A percentile compares a stretch with the other conserved stretches of the same genome.
Evolutionary conservation across 2,329 filamentous ascomycete genomes (phyloP).

Genomic region (Macroventuria anomochaeta): DNA sequence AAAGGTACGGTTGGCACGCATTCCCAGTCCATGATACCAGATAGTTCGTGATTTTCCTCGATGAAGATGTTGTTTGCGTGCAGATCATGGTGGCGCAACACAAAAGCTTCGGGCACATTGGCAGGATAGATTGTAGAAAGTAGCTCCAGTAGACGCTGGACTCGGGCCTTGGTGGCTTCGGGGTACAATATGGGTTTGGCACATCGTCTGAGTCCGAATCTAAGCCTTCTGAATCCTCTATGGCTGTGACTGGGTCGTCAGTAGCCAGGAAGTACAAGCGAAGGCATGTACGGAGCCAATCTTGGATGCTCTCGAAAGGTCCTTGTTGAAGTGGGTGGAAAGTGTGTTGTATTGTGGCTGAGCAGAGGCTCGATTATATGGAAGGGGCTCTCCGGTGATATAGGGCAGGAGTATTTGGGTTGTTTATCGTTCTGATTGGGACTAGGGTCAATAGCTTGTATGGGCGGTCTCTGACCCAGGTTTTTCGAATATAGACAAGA

Average conservation of each 20-base stretch:
- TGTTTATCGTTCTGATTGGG: no score
- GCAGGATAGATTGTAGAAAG: background rate
- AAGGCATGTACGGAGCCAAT: background rate
- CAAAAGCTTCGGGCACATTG: background rate
- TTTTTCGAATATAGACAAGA: no score
- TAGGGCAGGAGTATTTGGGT: no score
- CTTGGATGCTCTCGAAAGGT: background rate
- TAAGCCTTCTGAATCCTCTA: background rate
- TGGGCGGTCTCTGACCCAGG: no score
- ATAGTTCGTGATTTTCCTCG: background rate
- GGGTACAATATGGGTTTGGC: background rate
- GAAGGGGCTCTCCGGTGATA: no score
- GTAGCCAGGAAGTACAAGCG: background rate
- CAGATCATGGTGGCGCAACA: background rate
- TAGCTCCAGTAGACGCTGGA: background rate
- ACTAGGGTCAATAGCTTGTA: no score
- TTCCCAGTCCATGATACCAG: conserved; percentile 1
- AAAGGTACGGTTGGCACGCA: background rate
- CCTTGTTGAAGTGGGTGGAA: no score
- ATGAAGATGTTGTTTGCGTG: background rate
- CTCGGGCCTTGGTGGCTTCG: background rate
- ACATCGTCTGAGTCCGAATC: background rate
- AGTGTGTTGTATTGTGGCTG: no score
- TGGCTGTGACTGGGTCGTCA: background rate
- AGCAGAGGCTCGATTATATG: no score